These are phyloP conservation scores for Pseudocercospora fuligena DNA, from an alignment of 2,329 filamentous ascomycete species.

Conservation along the genomic window DNA sequence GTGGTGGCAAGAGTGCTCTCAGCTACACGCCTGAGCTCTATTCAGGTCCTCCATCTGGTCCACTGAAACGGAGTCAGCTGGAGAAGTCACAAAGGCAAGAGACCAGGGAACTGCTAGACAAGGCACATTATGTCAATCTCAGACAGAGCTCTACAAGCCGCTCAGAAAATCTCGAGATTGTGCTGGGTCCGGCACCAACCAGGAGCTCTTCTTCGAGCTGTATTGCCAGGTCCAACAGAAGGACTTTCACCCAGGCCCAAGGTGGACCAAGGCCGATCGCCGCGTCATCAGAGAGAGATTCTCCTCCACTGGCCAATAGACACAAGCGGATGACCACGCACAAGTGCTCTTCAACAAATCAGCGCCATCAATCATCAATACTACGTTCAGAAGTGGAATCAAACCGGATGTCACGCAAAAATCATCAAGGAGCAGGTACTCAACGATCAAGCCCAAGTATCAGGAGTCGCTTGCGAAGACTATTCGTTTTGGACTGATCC, in stretches of 20 bases:
- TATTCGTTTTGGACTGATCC: neutral
- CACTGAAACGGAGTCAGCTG: neutral
- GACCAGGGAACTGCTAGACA: neutral
- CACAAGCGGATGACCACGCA: neutral
- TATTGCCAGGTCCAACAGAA: neutral
- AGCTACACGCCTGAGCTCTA: neutral
- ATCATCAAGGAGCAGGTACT: neutral
- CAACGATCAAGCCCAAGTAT: neutral
- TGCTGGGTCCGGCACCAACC: neutral
- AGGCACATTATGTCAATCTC: neutral
- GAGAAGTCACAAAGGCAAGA: neutral
- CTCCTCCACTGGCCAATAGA: neutral
- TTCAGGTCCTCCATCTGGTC: neutral
- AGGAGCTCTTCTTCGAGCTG: neutral
- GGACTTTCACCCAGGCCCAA: neutral
- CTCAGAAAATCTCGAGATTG: neutral
- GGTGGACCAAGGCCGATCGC: neutral
- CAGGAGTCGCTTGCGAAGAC: neutral
- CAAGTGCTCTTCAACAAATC: neutral
- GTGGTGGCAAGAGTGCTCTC: neutral
- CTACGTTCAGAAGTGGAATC: neutral
- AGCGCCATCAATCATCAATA: neutral
- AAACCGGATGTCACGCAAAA: neutral
- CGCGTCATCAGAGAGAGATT: neutral
- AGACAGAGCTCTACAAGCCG: neutral